These are phyloP conservation scores for Mallotus japonicus DNA, from an alignment of 441 rosid genomes.

Conservation along the genomic window DNA sequence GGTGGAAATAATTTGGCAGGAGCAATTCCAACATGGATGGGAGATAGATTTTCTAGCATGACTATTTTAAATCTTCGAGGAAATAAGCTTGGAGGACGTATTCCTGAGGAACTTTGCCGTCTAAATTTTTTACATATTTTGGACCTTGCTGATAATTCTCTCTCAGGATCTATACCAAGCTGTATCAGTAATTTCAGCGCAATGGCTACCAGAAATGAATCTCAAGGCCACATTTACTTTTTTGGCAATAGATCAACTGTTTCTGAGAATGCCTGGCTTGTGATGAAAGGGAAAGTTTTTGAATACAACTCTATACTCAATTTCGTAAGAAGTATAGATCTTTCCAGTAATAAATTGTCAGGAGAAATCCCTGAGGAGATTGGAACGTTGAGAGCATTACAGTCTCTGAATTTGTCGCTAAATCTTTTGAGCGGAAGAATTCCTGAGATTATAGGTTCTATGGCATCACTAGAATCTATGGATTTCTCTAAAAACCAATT, in stretches of 20 bases:
- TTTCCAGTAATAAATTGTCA: not conserved
- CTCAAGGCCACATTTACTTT: not conserved
- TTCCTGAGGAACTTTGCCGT: constrained; percentile 15
- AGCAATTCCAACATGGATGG: not conserved
- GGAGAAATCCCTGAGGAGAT: not conserved
- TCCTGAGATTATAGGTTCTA: not conserved
- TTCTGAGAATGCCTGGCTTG: no score
- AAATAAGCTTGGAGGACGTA: constrained; percentile 12
- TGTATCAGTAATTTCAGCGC: constrained; percentile 12
- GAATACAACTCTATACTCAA: constrained; percentile 3
- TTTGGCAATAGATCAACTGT: no score
- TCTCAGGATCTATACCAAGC: constrained; percentile 12
- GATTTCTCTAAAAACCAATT: constrained; percentile 25
- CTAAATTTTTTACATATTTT: not conserved
- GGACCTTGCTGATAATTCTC: constrained; percentile 14
- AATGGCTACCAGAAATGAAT: constrained; percentile 1
- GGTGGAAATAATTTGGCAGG: constrained; percentile 14
- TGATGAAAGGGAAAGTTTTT: constrained; percentile 3
- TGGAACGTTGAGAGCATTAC: not conserved
- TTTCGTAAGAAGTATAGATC: constrained; percentile 1
- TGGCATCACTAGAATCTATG: constrained; percentile 24
- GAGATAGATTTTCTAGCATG: not conserved
- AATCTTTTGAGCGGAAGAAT: constrained; percentile 2
- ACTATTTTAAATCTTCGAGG: not conserved
- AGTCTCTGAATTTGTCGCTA: constrained; percentile 15